Evolutionary conservation across 441 rosid genomes (phyloP), one percentile per base, ranked within the genome.

Genomic region (Gossypium trilobum): DNA sequence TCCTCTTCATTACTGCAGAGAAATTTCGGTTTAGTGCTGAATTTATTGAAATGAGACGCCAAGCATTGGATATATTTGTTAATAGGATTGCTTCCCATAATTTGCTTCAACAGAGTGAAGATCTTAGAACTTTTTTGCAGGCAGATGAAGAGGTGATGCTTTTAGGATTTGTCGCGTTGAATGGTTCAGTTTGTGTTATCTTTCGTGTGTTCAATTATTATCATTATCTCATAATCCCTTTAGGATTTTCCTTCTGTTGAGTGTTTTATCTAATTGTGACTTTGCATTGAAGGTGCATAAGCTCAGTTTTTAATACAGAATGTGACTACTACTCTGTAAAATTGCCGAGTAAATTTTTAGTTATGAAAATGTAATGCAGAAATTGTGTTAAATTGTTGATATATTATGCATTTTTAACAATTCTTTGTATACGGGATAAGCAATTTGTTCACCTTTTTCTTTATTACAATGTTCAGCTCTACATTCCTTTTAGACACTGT

Each of bases 21-120:
- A 95, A 95, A 70, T 93, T 95, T 68, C 95, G 98, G 13, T 95
- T 93, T 76, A 93, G 97, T 86, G 95, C 96, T 73, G 99, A 95
- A 71, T 95, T 95, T 80, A 95, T 95, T 73, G 99, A 95, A 80
- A 87, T 95, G 94, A 91, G 98, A 84, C 92, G 97, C 71, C 96
- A 85, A 77, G 98, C 88, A 13, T 74, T 95, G 83, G 95, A 95
- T 80, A 60, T 86, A 71, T 95, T 95, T 85, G 89, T 93, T 63
- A 93, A 93, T 79, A 86, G 99, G 77, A 90, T 93, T 75, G 96
- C 99, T 68, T 90, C 86, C 1, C 98, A 93, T 72, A 81, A 82
- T 23, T 96, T 91, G 83, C 95, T 95, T 81, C 92, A 80, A 79
- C 97, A 84, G 73, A 95, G 99, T 81, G 96, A 93, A 71, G 99